Evolutionary conservation across 371 early-diverging fungal genomes (phyloP).

Genomic region (Catenaria anguillulae): DNA sequence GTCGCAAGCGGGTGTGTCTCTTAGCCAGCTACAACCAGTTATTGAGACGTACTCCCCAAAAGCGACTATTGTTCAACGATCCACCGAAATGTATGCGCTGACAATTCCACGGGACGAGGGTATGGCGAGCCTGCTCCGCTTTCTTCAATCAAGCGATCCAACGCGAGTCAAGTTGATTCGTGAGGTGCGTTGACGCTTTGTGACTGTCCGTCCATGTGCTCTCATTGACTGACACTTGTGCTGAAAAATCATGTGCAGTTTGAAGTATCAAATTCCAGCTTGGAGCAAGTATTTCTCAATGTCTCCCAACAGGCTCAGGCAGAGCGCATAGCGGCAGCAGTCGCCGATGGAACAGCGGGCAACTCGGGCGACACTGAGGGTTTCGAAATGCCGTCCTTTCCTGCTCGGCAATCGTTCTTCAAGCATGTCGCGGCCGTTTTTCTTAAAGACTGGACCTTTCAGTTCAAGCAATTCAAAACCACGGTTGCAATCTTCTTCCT

Average conservation of each 20-base stretch:
- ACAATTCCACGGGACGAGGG: background rate
- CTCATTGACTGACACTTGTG: too few relatives aligned
- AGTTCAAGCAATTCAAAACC: background rate
- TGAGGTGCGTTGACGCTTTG: too few relatives aligned
- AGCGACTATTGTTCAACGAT: background rate
- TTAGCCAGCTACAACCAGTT: background rate
- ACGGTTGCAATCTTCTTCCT: background rate
- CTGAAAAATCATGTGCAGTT: too few relatives aligned
- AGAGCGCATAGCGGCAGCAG: background rate
- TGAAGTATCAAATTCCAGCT: background rate
- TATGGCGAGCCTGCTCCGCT: background rate
- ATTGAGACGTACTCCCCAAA: background rate
- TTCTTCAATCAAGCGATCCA: background rate
- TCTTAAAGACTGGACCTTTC: too few relatives aligned
- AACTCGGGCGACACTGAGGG: too few relatives aligned
- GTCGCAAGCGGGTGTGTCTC: background rate
- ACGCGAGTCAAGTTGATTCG: background rate
- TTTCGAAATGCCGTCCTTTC: background rate
- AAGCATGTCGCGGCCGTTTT: background rate
- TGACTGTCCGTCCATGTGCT: too few relatives aligned
- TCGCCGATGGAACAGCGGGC: too few relatives aligned
- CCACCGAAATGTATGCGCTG: background rate
- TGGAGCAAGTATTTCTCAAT: constrained; percentile 2
- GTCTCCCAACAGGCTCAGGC: background rate
- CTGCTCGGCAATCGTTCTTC: background rate